These are phyloP conservation scores for Taiozyma sp. DNA, from an alignment of 1,139 yeast species.

Conservation along the genomic window DNA sequence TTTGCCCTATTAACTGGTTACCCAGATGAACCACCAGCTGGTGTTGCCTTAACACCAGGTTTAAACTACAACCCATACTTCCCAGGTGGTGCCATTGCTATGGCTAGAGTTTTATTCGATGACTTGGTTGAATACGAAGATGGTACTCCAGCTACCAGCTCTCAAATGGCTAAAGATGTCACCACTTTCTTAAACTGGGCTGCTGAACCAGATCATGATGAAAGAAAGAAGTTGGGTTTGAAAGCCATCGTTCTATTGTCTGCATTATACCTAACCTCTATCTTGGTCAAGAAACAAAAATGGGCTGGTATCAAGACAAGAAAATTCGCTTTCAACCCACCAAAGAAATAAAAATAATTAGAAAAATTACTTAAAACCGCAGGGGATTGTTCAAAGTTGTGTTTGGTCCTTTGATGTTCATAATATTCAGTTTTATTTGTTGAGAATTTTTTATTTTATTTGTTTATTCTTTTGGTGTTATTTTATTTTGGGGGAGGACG, in stretches of 20 bases:
- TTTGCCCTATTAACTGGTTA: constrained; percentile 95
- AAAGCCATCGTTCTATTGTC: constrained; percentile 83
- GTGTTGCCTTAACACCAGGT: constrained; percentile 89
- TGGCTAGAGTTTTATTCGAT: constrained; percentile 97
- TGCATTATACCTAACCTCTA: constrained; percentile 71
- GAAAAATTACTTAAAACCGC: neutral
- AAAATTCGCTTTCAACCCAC: constrained; percentile 91
- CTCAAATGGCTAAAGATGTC: constrained; percentile 99
- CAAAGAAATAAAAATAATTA: constrained; percentile 40
- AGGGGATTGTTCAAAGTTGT: neutral
- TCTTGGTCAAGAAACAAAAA: constrained; percentile 97
- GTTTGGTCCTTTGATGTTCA: neutral
- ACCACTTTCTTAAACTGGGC: constrained; percentile 97
- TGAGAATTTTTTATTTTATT: neutral
- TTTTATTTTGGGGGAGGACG: neutral
- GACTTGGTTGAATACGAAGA: constrained; percentile 97
- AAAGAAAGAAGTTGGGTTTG: constrained; percentile 94
- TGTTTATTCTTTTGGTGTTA: neutral
- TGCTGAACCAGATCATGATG: constrained; percentile 98
- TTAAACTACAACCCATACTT: constrained; percentile 98
- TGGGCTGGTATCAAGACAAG: constrained; percentile 96
- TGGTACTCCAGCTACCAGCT: constrained; percentile 97
- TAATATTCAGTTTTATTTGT: neutral
- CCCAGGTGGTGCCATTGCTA: constrained; percentile 99
- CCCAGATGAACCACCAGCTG: constrained; percentile 99